Evolutionary conservation across 306 rosid genomes (phyloP), one percentile per base, ranked within the genome.

Genomic region (Psophocarpus tetragonolobus): DNA sequence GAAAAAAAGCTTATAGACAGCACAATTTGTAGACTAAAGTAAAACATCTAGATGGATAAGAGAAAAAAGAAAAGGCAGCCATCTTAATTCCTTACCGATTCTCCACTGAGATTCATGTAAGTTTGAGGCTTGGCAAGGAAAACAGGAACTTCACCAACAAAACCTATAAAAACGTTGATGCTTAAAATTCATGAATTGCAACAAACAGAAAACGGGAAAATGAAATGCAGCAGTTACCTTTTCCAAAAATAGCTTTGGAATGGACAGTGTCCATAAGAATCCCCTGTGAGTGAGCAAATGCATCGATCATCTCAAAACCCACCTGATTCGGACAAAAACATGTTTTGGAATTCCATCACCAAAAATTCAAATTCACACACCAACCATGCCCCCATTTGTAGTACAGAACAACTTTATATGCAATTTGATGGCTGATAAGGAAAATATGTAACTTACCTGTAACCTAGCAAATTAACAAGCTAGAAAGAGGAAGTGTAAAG

Each of bases 71-170:
- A 14, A 20, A 3, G 33, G 48, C 26, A 38, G 45, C 47, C 35
- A 71, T 56, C 76, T 83, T 17, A 45, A 41, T 71, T 81, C 80
- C 92, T 80, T 86, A 92, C 99, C 1, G 99, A 95, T 91, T 95
- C 99, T 73, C 99, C 99, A 54, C 94, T 89, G 47, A 95, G 83
- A 80, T 92, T 92, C 99, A 95, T 95, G 80, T 91, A 95, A 68
- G 99, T 95, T 73, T 95, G 99, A 86, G 97, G 97, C 87, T 91
- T 95, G 73, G 98, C 94, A 78, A 95, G 91, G 78, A 95, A 80
- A 81, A 95, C 90, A 13, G 97, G 97, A 71, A 71, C 78, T n/a
- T 86, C 96, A 51, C 87, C 96, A 63, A 91, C 96, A 85, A 87
- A 91, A 76, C 97, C 96, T 92, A 84, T 6, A 74, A 78, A 24